Percentiles rank a stretch among this genome's conserved stretches.
Evolutionary conservation across 352 stramenopile genomes (phyloP).

Genomic region (Globisporangium cystogenes): DNA sequence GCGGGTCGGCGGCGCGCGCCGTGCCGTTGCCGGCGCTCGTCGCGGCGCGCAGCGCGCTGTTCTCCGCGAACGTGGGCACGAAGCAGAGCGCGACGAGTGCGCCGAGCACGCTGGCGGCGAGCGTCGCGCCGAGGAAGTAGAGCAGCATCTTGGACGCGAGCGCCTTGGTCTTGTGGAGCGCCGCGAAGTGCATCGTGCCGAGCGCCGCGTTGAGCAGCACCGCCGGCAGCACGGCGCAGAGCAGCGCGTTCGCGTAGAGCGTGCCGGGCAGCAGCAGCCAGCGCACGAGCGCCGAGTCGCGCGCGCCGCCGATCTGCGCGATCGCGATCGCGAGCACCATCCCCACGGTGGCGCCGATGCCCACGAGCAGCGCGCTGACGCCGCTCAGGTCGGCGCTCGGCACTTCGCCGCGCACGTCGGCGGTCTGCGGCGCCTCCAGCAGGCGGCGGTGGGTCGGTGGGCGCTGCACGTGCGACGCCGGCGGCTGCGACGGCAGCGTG

Average conservation of each 20-base stretch:
- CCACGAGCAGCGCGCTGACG: conserved; percentile 17
- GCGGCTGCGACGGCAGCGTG: neutral
- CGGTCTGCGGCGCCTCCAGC: neutral
- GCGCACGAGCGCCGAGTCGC: conserved; percentile 7
- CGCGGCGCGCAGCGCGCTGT: conserved; percentile 16
- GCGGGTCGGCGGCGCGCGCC: conserved; percentile 4
- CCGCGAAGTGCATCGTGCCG: conserved; percentile 34
- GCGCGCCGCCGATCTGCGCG: conserved; percentile 13
- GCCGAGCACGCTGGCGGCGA: conserved; percentile 43
- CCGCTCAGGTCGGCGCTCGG: conserved; percentile 9
- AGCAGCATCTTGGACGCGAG: conserved; percentile 21
- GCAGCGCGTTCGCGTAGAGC: conserved; percentile 29
- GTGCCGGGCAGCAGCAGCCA: conserved; percentile 24
- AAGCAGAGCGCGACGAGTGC: conserved; percentile 35
- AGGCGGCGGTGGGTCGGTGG: neutral
- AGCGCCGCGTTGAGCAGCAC: conserved; percentile 39
- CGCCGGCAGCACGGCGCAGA: conserved; percentile 34
- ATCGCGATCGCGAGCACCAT: conserved; percentile 20
- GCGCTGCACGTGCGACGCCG: too few relatives aligned
- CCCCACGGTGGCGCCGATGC: conserved; percentile 17
- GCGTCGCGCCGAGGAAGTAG: conserved; percentile 29
- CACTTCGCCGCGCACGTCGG: conserved; percentile 9
- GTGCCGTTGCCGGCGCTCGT: conserved; percentile 5
- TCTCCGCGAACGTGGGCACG: conserved; percentile 25
- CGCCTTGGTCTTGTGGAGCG: conserved; percentile 29